Evolutionary conservation across 495 filamentous ascomycete genomes (phyloP).

Genomic region (Podospora tetraspora): DNA sequence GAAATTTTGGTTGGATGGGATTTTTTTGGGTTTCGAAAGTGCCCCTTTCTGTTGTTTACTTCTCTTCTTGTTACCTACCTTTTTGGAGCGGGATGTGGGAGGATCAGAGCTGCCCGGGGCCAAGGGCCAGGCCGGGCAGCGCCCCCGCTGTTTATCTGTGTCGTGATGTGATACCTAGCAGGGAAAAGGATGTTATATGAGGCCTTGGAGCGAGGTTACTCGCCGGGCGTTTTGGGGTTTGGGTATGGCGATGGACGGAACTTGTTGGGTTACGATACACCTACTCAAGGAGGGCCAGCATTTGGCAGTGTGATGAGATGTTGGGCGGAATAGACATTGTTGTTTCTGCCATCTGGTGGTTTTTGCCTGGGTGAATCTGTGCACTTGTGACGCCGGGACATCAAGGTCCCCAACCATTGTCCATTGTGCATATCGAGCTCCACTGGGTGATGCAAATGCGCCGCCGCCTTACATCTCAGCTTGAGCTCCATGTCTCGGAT

Average conservation of each 20-base stretch:
- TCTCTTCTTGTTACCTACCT: conserved; percentile 13
- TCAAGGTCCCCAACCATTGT: background rate
- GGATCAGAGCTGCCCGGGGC: background rate
- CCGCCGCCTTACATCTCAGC: background rate
- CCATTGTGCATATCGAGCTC: background rate
- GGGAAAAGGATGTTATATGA: background rate
- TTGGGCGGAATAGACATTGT: background rate
- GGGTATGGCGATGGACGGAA: conserved; percentile 1
- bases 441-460: background rate
- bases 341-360: background rate
- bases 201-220: conserved; percentile 1
- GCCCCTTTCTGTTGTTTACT: background rate
- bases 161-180: conserved; percentile 3
- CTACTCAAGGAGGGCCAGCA: background rate
- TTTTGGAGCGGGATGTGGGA: conserved; percentile 1
- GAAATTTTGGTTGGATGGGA: background rate
- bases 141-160: conserved; percentile 3
- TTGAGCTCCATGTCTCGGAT: background rate
- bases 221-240: conserved; percentile 6
- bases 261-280: background rate
- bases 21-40: background rate
- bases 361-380: background rate
- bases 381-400: background rate
- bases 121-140: background rate
- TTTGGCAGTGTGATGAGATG: conserved; percentile 1